Conservation (phyloP, 306 rosid species). For the Rosa rugosa region DNA sequence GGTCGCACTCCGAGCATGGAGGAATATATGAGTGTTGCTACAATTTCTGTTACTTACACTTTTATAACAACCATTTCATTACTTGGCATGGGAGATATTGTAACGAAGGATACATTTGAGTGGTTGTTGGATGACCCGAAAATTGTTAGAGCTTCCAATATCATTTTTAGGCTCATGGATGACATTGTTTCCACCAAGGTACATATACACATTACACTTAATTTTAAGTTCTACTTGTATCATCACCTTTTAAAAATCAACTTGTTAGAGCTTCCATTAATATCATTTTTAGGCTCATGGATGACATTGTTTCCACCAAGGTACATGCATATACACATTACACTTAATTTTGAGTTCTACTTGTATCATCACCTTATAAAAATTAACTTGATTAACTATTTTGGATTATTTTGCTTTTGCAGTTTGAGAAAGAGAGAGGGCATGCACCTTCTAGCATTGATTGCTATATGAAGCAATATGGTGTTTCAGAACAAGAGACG, state of each 20-base stretch:
- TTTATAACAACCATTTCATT: too few relatives aligned
- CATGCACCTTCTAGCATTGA: neutral
- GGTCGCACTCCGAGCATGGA: slow-evolving; percentile 27
- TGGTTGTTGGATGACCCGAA: too few relatives aligned
- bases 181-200: too few relatives aligned
- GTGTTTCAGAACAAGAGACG: neutral
- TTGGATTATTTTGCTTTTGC: neutral
- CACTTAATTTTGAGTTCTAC: neutral
- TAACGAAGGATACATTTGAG: too few relatives aligned
- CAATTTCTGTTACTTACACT: too few relatives aligned
- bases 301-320: neutral
- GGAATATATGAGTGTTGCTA: slow-evolving; percentile 23
- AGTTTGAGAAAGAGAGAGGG: neutral
- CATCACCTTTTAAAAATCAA: too few relatives aligned
- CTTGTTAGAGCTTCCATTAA: neutral
- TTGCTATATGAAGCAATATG: neutral
- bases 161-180: too few relatives aligned
- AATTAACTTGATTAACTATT: neutral
- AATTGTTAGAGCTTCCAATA: too few relatives aligned
- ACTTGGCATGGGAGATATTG: too few relatives aligned
- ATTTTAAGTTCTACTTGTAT: too few relatives aligned
- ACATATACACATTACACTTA: too few relatives aligned
- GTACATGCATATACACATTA: neutral
- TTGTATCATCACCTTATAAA: too few relatives aligned
- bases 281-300: neutral